A percentile compares a stretch with the other conserved stretches of the same genome.
Evolutionary conservation across 2,329 filamentous ascomycete species (phyloP).

Genomic region (Alternaria hordeiaustralica): DNA sequence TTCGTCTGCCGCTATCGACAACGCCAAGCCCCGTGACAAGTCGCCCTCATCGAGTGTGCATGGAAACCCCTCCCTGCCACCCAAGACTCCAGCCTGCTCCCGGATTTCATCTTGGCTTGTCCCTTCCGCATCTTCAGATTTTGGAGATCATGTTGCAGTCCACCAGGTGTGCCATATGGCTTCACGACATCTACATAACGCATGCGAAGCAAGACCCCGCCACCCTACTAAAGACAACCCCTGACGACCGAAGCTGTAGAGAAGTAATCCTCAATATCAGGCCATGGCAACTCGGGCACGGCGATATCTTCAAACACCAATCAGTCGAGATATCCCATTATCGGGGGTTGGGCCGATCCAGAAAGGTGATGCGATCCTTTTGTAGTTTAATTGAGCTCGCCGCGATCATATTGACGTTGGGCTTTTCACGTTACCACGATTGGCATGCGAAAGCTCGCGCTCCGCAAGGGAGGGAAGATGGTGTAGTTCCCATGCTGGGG

Average conservation of each 20-base stretch:
- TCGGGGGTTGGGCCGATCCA: background rate
- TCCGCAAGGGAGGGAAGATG: background rate
- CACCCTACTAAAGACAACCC: background rate
- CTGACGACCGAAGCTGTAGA: background rate
- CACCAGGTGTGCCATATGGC: constrained; percentile 3
- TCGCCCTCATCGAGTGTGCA: constrained; percentile 1
- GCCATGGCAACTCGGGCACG: background rate
- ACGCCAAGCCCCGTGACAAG: constrained; percentile 38
- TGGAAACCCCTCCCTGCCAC: background rate
- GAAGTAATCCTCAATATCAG: background rate
- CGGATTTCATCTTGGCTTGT: constrained; percentile 1
- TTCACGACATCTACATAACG: constrained; percentile 37
- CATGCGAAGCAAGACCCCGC: constrained; percentile 21
- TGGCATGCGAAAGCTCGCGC: background rate
- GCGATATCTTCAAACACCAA: background rate
- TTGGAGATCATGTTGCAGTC: background rate
- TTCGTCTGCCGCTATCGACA: constrained; percentile 33
- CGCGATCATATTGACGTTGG: background rate
- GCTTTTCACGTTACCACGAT: background rate
- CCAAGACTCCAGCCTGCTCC: constrained; percentile 2
- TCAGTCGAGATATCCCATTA: background rate
- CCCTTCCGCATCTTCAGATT: constrained; percentile 1
- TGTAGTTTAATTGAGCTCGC: background rate
- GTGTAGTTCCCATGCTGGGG: background rate
- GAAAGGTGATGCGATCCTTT: background rate